A percentile compares a stretch with the other conserved stretches of the same genome.
phyloP scores from a whole-genome alignment of 2,329 filamentous ascomycete species.

The Trichoderma afroharzianum region DNA sequence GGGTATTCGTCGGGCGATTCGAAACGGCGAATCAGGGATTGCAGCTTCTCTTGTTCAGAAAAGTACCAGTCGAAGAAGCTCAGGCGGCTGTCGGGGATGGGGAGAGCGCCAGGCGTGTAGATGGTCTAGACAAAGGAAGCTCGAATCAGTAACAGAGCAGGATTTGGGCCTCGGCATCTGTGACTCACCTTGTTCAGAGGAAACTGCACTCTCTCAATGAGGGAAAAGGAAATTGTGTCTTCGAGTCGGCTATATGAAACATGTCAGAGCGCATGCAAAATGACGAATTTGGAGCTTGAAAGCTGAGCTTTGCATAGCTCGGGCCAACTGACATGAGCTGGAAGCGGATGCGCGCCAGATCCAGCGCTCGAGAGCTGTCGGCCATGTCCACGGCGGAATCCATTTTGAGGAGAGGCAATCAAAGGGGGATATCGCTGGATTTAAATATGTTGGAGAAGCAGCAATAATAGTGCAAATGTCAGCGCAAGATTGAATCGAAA shows the following conservation, averaged over 20 bases:
- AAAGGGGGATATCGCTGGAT: neutral
- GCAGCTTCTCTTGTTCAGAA: constrained; percentile 80
- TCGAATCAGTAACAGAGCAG: neutral
- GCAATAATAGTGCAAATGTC: neutral
- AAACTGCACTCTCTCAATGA: constrained; percentile 98
- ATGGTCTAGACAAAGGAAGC: constrained; percentile 54
- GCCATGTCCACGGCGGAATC: constrained; percentile 86
- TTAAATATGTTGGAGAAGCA: neutral
- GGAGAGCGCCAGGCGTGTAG: constrained; percentile 76
- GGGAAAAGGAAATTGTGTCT: constrained; percentile 94
- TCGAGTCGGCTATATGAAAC: constrained; percentile 70
- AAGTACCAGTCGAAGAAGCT: constrained; percentile 95
- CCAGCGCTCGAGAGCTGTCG: constrained; percentile 79
- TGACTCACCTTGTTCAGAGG: constrained; percentile 64
- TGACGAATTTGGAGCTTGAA: neutral
- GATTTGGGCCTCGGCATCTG: neutral
- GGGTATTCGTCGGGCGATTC: constrained; percentile 96
- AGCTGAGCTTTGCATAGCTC: neutral
- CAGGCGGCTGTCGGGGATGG: constrained; percentile 67
- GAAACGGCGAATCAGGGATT: constrained; percentile 91
- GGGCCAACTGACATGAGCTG: constrained; percentile 73
- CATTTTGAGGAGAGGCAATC: constrained; percentile 52
- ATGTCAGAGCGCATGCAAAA: constrained; percentile 16
- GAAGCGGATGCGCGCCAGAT: constrained; percentile 87
- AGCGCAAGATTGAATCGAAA: neutral